These are phyloP conservation scores for Neurospora sp. DNA, from an alignment of 495 filamentous ascomycete genomes.

Conservation along the genomic window DNA sequence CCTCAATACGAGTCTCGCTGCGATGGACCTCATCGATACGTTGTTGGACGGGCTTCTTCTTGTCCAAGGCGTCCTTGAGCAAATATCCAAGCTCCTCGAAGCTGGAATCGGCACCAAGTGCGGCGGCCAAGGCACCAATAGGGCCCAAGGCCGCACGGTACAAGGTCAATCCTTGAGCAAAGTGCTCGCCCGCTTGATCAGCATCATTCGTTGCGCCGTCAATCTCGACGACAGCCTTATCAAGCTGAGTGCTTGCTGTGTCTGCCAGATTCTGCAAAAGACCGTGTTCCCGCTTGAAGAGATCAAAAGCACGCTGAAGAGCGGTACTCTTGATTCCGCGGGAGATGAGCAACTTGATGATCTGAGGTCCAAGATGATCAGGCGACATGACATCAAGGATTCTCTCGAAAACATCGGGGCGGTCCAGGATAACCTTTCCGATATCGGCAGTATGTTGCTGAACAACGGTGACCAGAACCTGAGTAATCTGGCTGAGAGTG, in stretches of 20 bases:
- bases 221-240: not conserved
- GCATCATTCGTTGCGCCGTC: not conserved
- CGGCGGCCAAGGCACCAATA: not conserved
- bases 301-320: not conserved
- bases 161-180: not conserved
- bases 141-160: not conserved
- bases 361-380: not conserved
- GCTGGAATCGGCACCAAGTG: not conserved
- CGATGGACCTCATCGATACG: not conserved
- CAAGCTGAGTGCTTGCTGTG: not conserved
- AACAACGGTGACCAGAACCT: not conserved
- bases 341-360: not conserved
- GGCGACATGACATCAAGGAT: not conserved
- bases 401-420: not conserved
- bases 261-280: not conserved
- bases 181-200: not conserved
- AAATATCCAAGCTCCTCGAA: not conserved
- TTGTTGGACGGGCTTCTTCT: not conserved
- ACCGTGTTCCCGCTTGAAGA: not conserved
- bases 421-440: not conserved
- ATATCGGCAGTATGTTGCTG: not conserved
- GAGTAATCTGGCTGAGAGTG: not conserved
- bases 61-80: not conserved
- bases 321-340: not conserved
- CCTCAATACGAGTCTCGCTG: not conserved